Base-by-base conservation (phyloP, 352 stramenopile species). In the Hyaloperonospora arabidopsidis region DNA sequence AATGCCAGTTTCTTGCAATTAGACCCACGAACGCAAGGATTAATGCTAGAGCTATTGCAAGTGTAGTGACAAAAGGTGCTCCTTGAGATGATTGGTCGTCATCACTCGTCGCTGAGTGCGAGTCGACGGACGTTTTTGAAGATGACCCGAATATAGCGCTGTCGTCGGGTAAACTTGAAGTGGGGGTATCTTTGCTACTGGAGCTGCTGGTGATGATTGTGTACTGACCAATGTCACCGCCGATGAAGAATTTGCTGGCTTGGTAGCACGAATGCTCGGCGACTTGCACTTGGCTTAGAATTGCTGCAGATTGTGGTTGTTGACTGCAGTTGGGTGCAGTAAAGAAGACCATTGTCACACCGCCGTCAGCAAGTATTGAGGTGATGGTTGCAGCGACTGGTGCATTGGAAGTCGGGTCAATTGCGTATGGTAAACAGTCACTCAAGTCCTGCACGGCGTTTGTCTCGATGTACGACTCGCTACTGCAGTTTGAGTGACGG, bases 241-340 rank as follows among this genome's bases (percentile, higher is more conserved):
- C 52, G 51, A 66, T 55, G 47, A 62, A 65, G 38, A 71, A 71
- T 28, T 39, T 59, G 39, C 48, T 58, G n/a, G 54, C 56, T 10
- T 57, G 47, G 21, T 63, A 57, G 32, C 63, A 72, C 17, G 40
- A 51, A 47, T 68, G 59, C 22, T 21, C 40, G 1, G 52, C 40
- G 8, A 68, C 52, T 17, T 44, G 2, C 0, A 18, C 48, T 35
- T 49, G 57, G 41, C 59, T 32, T 7, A 32, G 52, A 29, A 45
- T 35, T 0, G 45, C 41, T 11, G 15, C 44, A 0, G 44, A 57
- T 14, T n/a, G 10, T 2, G 56, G 22, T 19, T 35, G 25, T 11
- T 41, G 3, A 19, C 39, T 66, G 48, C 59, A 72, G 15, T 57
- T 57, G 5, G 18, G 19, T 6, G 35, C 52, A 14, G 41, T 8